phyloP scores from a whole-genome alignment of 805 yeast genomes.

The Candida chilensis region DNA sequence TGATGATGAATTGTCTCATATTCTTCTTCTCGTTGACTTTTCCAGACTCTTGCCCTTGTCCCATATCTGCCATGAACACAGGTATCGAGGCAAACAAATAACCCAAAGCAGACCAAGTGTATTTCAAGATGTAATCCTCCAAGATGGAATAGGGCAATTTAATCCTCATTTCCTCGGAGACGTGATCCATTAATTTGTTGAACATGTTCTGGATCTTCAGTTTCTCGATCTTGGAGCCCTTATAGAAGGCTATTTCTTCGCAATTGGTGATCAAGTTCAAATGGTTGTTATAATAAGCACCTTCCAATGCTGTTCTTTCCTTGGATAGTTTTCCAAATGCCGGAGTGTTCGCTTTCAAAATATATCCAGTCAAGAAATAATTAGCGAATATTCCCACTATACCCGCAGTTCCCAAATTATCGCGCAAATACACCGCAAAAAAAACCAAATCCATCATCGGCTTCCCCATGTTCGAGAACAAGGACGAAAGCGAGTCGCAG shows the following conservation, averaged over 20 bases:
- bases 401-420: slow-evolving; percentile 82
- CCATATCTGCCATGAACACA: slow-evolving; percentile 50
- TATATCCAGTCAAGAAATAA: slow-evolving; percentile 70
- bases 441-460: slow-evolving; percentile 82
- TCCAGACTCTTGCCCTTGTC: neutral
- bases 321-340: slow-evolving; percentile 75
- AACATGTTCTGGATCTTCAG: slow-evolving; percentile 53
- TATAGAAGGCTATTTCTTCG: slow-evolving; percentile 91
- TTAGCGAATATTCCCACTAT: slow-evolving; percentile 73
- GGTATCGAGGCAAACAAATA: slow-evolving; percentile 87
- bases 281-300: slow-evolving; percentile 82
- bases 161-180: slow-evolving; percentile 42
- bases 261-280: slow-evolving; percentile 78
- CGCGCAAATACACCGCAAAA: slow-evolving; percentile 76
- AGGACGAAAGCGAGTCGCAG: slow-evolving; percentile 70
- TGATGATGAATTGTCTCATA: slow-evolving; percentile 84
- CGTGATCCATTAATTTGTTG: slow-evolving; percentile 40
- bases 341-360: slow-evolving; percentile 70
- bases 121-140: slow-evolving; percentile 83
- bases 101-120: slow-evolving; percentile 95
- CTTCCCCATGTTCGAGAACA: slow-evolving; percentile 85
- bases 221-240: slow-evolving; percentile 78
- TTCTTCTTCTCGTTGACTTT: slow-evolving; percentile 39
- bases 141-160: slow-evolving; percentile 62
- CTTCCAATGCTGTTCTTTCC: slow-evolving; percentile 70